Conservation (phyloP, 2,329 filamentous ascomycete species). For the Amesomyces nigricolor region DNA sequence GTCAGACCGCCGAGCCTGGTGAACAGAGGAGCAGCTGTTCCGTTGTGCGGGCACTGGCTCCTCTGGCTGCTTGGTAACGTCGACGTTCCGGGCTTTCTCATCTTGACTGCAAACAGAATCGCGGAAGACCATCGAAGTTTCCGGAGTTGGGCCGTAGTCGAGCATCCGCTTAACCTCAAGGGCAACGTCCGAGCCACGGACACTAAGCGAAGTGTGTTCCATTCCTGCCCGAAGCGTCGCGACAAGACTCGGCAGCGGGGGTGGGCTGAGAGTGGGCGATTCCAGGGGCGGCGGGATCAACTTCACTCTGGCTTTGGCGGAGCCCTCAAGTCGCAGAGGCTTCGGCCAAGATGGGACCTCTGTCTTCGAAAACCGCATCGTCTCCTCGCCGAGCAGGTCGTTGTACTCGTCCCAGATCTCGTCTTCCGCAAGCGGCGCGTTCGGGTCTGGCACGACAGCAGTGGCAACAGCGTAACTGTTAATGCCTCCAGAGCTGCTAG, state of each 20-base stretch:
- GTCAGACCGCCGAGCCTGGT: slow-evolving; percentile 37
- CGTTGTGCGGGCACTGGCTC: slow-evolving; percentile 13
- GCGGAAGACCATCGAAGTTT: slow-evolving; percentile 39
- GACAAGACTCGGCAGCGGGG: slow-evolving; percentile 29
- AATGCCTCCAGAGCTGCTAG: slow-evolving; percentile 59
- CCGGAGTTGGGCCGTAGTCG: slow-evolving; percentile 36
- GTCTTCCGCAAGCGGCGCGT: slow-evolving; percentile 65
- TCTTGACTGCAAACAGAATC: slow-evolving; percentile 40
- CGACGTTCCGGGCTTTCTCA: slow-evolving; percentile 31
- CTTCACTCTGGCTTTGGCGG: slow-evolving; percentile 36
- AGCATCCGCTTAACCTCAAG: slow-evolving; percentile 48
- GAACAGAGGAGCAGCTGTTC: slow-evolving; percentile 22
- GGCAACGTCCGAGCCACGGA: slow-evolving; percentile 51
- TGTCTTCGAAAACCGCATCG: slow-evolving; percentile 42
- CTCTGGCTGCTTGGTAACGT: slow-evolving; percentile 23
- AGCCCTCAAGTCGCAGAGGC: slow-evolving; percentile 52
- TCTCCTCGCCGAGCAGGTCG: slow-evolving; percentile 69
- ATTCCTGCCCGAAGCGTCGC: slow-evolving; percentile 29
- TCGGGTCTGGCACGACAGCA: slow-evolving; percentile 57
- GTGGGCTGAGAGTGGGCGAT: slow-evolving; percentile 42
- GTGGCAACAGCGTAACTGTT: slow-evolving; percentile 57
- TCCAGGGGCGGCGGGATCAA: slow-evolving; percentile 37
- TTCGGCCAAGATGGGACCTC: slow-evolving; percentile 46
- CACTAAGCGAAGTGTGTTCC: slow-evolving; percentile 42
- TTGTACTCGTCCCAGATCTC: slow-evolving; percentile 95